Evolutionary conservation across 805 yeast genomes (phyloP).

Genomic region (Candida wancherniae): DNA sequence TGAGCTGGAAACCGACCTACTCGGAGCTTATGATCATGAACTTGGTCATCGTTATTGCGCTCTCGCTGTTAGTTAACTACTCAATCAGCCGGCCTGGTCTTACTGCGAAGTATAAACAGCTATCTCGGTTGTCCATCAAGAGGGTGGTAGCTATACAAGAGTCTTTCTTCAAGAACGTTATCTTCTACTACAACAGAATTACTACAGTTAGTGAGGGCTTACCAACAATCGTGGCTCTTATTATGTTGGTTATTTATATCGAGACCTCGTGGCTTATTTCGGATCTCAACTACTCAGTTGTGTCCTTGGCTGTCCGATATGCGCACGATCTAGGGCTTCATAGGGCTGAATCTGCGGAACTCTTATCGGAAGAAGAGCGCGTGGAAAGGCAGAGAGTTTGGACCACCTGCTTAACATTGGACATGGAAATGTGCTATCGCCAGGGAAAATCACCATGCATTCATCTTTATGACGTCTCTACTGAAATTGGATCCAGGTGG

Average conservation of each 20-base stretch:
- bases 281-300: constrained; percentile 39
- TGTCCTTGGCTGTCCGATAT: constrained; percentile 45
- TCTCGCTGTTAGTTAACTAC: constrained; percentile 20
- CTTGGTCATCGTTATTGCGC: constrained; percentile 23
- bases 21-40: constrained; percentile 35
- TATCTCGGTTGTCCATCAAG: constrained; percentile 2
- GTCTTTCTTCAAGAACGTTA: constrained; percentile 8
- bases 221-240: constrained; percentile 46
- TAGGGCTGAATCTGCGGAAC: constrained; percentile 39
- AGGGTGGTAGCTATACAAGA: constrained; percentile 14
- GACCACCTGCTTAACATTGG: constrained; percentile 46
- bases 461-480: constrained; percentile 30
- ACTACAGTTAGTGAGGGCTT: constrained; percentile 48
- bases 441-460: constrained; percentile 48
- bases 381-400: constrained; percentile 40
- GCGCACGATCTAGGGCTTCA: constrained; percentile 59
- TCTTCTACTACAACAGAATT: constrained; percentile 47
- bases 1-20: constrained; percentile 11
- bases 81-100: constrained; percentile 1
- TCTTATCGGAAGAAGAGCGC: constrained; percentile 33
- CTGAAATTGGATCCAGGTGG: constrained; percentile 3
- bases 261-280: constrained; percentile 31
- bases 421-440: constrained; percentile 41
- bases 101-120: constrained; percentile 1
- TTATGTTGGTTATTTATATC: constrained; percentile 38